These are phyloP conservation scores for Carex arenaria DNA, from an alignment of 202 grass and related monocot genomes.

Conservation along the genomic window DNA sequence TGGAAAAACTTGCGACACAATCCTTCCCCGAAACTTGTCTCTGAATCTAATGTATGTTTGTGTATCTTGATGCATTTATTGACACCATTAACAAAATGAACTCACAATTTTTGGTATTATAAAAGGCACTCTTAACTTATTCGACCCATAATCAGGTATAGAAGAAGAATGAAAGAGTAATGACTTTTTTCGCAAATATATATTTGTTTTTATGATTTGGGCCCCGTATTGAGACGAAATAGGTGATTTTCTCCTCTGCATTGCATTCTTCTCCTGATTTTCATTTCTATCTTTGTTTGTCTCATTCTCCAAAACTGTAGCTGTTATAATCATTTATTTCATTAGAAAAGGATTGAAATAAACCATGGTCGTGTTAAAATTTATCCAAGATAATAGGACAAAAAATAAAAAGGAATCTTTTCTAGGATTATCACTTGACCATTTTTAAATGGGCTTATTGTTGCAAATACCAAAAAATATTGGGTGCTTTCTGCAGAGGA, in stretches of 20 bases:
- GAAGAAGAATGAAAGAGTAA: not conserved
- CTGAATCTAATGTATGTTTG: slow-evolving; percentile 51
- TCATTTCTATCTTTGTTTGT: not conserved
- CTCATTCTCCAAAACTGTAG: not conserved
- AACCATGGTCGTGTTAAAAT: not conserved
- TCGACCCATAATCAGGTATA: not conserved
- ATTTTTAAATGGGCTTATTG: not conserved
- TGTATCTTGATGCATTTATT: slow-evolving; percentile 9
- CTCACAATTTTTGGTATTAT: not conserved
- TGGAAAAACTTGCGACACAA: slow-evolving; percentile 71
- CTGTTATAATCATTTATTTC: not conserved
- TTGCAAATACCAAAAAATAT: not conserved
- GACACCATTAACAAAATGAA: slow-evolving; percentile 13
- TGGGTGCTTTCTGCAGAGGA: not conserved
- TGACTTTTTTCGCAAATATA: not conserved
- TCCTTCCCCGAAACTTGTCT: slow-evolving; percentile 46
- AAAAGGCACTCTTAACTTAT: not conserved
- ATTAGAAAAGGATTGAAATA: not conserved
- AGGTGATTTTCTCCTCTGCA: not conserved
- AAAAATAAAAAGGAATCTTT: not conserved
- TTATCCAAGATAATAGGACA: not conserved
- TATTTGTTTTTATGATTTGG: not conserved
- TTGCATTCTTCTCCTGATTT: not conserved
- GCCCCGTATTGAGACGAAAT: not conserved
- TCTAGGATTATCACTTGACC: not conserved